A percentile compares a stretch with the other conserved stretches of the same genome.
Evolutionary conservation across 768 basidiomycete species (phyloP).

Genomic region (Amanita muscaria): DNA sequence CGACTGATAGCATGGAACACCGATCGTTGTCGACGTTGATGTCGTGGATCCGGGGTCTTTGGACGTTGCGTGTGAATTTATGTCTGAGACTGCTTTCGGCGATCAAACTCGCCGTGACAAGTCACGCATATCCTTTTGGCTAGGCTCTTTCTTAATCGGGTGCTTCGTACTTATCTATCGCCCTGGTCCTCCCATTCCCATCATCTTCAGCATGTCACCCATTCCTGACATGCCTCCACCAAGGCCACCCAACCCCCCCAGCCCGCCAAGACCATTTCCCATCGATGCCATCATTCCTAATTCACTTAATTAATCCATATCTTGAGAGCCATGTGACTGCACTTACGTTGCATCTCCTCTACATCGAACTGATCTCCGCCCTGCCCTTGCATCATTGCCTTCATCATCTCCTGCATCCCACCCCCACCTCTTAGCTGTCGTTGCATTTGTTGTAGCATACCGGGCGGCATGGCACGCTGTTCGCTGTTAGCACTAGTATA

Average conservation of each 20-base stretch:
- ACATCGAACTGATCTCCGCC: constrained; percentile 86
- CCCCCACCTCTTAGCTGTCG: constrained; percentile 71
- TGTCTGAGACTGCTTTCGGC: too few species aligned
- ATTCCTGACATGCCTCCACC: constrained; percentile 60
- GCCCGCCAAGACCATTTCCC: constrained; percentile 60
- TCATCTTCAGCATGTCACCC: constrained; percentile 81
- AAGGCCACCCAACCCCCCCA: constrained; percentile 29
- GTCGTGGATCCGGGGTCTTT: too few species aligned
- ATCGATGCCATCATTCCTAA: constrained; percentile 85
- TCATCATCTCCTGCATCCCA: constrained; percentile 97
- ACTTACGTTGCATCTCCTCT: constrained; percentile 88
- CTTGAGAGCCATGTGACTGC: not conserved
- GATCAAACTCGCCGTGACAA: too few species aligned
- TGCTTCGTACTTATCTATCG: constrained; percentile 15
- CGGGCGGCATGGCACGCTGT: constrained; percentile 89
- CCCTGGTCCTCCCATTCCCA: constrained; percentile 62
- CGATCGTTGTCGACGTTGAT: too few species aligned
- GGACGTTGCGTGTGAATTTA: too few species aligned
- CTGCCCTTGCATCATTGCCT: constrained; percentile 93
- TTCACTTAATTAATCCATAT: constrained; percentile 2
- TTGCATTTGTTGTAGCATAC: constrained; percentile 92
- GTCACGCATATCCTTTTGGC: too few species aligned
- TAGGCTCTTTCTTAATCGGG: not conserved
- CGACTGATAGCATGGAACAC: too few species aligned
- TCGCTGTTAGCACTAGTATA: not conserved